phyloP scores from a whole-genome alignment of 805 yeast species.

The Zygotorulaspora florentina region DNA sequence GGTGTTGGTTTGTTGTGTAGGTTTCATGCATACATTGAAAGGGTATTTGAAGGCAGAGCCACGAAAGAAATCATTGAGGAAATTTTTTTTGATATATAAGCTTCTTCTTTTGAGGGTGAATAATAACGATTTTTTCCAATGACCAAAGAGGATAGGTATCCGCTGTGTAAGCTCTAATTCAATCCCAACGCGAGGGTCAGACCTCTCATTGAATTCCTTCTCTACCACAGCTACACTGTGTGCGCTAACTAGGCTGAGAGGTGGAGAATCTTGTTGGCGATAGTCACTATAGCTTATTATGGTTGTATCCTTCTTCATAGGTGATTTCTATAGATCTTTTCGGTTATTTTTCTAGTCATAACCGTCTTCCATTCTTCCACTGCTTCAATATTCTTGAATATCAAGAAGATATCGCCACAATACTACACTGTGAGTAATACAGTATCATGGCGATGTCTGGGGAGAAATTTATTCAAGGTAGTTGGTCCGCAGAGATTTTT shows the following conservation, averaged over 20 bases:
- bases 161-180: neutral
- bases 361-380: too few relatives aligned
- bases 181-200: neutral
- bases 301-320: constrained; percentile 1
- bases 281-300: constrained; percentile 1
- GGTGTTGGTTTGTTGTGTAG: neutral
- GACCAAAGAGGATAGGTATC: neutral
- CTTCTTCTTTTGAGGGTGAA: constrained; percentile 2
- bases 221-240: neutral
- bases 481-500: too few relatives aligned
- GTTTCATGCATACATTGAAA: constrained; percentile 14
- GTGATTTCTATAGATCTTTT: constrained; percentile 35
- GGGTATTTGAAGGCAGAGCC: constrained; percentile 21
- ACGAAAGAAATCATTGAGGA: constrained; percentile 14
- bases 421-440: too few relatives aligned
- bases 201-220: neutral
- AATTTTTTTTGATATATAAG: constrained; percentile 8
- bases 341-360: too few relatives aligned
- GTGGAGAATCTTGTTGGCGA: neutral
- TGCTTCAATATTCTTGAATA: too few relatives aligned
- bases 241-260: too few relatives aligned
- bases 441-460: too few relatives aligned
- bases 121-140: neutral
- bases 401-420: too few relatives aligned
- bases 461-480: too few relatives aligned